A percentile compares a stretch with the other conserved stretches of the same genome.
phyloP scores from a whole-genome alignment of 768 basidiomycete genomes.

The Leucocoprinus birnbaumii region DNA sequence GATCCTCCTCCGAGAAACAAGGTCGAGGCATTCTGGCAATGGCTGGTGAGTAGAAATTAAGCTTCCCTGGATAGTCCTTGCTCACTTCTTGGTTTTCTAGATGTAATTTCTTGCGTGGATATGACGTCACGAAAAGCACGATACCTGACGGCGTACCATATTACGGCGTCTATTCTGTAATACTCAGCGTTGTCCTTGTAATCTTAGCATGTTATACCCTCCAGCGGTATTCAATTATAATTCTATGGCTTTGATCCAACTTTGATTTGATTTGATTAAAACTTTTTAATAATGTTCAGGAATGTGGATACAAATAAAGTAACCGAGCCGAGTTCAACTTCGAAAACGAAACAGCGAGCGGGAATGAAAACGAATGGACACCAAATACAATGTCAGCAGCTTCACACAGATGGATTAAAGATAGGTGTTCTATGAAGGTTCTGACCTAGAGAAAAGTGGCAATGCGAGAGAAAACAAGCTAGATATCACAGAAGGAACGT shows the following conservation, averaged over 20 bases:
- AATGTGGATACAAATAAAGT: constrained; percentile 11
- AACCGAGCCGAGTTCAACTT: not conserved
- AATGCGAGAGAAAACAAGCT: not conserved
- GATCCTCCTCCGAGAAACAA: constrained; percentile 70
- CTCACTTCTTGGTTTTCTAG: constrained; percentile 14
- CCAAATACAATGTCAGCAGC: constrained; percentile 13
- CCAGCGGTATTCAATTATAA: not conserved
- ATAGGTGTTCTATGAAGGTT: constrained; percentile 15
- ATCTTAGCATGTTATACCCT: not conserved
- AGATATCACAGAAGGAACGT: constrained; percentile 4
- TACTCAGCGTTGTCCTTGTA: not conserved
- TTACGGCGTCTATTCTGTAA: not conserved
- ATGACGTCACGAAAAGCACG: too few relatives aligned
- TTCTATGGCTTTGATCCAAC: constrained; percentile 8
- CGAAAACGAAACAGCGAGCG: constrained; percentile 2
- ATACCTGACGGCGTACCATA: not conserved
- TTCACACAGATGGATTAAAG: constrained; percentile 19
- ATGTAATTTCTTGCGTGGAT: constrained; percentile 12
- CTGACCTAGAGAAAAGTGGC: not conserved
- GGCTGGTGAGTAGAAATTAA: constrained; percentile 57
- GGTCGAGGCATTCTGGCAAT: constrained; percentile 70
- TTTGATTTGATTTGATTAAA: not conserved
- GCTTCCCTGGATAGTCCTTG: constrained; percentile 17
- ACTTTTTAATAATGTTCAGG: constrained; percentile 11
- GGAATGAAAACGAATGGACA: constrained; percentile 12